Evolutionary conservation across 768 basidiomycete species (phyloP).

Genomic region (Mycena pura): DNA sequence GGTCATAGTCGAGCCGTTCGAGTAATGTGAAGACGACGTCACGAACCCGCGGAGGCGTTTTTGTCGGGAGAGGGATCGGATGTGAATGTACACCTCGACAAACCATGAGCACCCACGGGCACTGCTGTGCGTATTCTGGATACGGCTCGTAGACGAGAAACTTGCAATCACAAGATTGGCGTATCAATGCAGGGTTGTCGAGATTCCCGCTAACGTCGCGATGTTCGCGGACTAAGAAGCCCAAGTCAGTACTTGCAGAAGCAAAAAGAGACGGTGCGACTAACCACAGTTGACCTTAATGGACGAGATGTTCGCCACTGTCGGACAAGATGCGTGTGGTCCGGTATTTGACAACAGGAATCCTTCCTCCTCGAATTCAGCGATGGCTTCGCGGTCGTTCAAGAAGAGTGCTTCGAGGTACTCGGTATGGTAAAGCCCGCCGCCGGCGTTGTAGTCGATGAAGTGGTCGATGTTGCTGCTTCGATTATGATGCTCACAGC

Average conservation of each 20-base stretch:
- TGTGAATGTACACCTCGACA: slow-evolving; percentile 30
- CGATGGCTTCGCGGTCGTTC: background rate
- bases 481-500: background rate
- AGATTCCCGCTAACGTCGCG: background rate
- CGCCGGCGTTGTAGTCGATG: background rate
- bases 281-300: background rate
- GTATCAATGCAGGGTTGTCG: background rate
- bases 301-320: background rate
- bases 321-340: background rate
- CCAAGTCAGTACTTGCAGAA: background rate
- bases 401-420: background rate
- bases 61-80: slow-evolving; percentile 29
- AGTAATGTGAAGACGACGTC: slow-evolving; percentile 12
- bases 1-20: slow-evolving; percentile 11
- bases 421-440: background rate
- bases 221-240: background rate
- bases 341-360: background rate
- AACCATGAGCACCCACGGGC: background rate
- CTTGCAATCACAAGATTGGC: background rate
- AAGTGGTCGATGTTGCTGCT: background rate
- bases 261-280: background rate
- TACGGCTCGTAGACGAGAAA: background rate
- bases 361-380: background rate
- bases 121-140: background rate
- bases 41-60: slow-evolving; percentile 22